Evolutionary conservation across 2,329 filamentous ascomycete genomes (phyloP).

Genomic region (Zymoseptoria passerinii): DNA sequence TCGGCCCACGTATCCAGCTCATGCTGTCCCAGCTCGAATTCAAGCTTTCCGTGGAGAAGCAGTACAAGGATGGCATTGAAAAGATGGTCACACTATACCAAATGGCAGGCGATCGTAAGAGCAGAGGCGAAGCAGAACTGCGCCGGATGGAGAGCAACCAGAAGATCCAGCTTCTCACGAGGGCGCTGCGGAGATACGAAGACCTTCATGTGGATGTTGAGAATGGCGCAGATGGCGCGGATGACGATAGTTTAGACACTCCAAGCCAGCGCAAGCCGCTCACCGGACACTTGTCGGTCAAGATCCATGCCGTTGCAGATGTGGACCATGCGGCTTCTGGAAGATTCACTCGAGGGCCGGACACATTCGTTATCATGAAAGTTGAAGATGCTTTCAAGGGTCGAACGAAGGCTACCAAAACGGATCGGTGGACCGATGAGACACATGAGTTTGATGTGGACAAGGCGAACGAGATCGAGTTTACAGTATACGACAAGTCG

Average conservation of each 20-base stretch:
- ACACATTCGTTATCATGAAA: conserved; percentile 93
- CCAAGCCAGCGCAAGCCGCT: conserved; percentile 94
- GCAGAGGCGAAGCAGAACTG: conserved; percentile 82
- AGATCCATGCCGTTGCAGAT: conserved; percentile 81
- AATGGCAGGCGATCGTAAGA: conserved; percentile 95
- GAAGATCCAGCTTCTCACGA: conserved; percentile 91
- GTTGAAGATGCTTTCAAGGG: conserved; percentile 91
- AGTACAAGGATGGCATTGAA: conserved; percentile 97
- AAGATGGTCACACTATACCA: conserved; percentile 98
- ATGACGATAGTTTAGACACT: conserved; percentile 94
- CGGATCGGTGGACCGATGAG: conserved; percentile 86
- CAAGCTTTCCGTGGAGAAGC: conserved; percentile 96
- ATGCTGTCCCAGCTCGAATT: conserved; percentile 99
- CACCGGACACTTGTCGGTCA: conserved; percentile 78
- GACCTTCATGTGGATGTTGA: conserved; percentile 86
- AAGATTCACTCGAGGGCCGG: conserved; percentile 79
- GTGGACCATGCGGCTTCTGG: conserved; percentile 82
- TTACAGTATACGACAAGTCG: conserved; percentile 95
- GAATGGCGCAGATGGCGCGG: conserved; percentile 34
- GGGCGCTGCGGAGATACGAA: conserved; percentile 93
- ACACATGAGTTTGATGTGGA: conserved; percentile 88
- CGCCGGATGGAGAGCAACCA: conserved; percentile 91
- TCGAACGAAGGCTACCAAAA: conserved; percentile 74
- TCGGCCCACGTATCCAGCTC: conserved; percentile 94
- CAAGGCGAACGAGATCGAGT: conserved; percentile 96